phyloP scores from a whole-genome alignment of 2,329 filamentous ascomycete species.

The Incumbomyces lentus region DNA sequence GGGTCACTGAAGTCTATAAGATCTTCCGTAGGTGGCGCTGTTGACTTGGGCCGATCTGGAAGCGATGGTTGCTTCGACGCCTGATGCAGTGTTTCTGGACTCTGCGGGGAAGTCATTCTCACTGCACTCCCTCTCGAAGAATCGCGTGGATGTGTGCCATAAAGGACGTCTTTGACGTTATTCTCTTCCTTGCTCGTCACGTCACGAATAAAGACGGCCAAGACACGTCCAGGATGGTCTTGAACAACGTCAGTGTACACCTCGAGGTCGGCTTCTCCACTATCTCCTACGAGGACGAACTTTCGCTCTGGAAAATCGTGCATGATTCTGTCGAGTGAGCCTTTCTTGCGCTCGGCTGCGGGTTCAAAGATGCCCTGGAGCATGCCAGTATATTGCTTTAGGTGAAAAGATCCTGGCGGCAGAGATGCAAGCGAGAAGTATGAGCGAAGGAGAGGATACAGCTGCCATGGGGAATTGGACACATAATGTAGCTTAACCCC shows the following conservation, averaged over 20 bases:
- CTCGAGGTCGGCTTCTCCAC: slow-evolving; percentile 91
- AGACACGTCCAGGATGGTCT: slow-evolving; percentile 69
- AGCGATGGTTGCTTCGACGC: slow-evolving; percentile 30
- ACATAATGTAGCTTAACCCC: slow-evolving; percentile 92
- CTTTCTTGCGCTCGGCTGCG: slow-evolving; percentile 87
- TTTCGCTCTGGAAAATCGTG: slow-evolving; percentile 79
- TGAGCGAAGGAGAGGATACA: slow-evolving; percentile 77
- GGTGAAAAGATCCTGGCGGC: slow-evolving; percentile 78
- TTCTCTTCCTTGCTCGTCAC: slow-evolving; percentile 66
- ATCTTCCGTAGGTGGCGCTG: slow-evolving; percentile 19
- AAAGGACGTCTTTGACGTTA: slow-evolving; percentile 58
- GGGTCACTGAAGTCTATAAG: slow-evolving; percentile 32
- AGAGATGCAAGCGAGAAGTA: slow-evolving; percentile 74
- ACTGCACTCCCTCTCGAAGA: not conserved
- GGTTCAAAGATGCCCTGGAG: slow-evolving; percentile 96
- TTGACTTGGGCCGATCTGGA: slow-evolving; percentile 26
- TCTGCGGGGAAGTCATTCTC: not conserved
- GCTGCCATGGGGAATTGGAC: slow-evolving; percentile 98
- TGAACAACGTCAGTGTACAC: slow-evolving; percentile 91
- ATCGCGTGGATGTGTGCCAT: slow-evolving; percentile 26
- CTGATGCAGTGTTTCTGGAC: slow-evolving; percentile 15
- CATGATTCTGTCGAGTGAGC: slow-evolving; percentile 73
- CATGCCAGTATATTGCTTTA: slow-evolving; percentile 96
- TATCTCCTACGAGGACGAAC: slow-evolving; percentile 89
- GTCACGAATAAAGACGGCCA: slow-evolving; percentile 88